Evolutionary conservation across 1,284 basidiomycete genomes (phyloP), one percentile per base, ranked within the genome.

Genomic region (Erythrobasidium hasegawianum): DNA sequence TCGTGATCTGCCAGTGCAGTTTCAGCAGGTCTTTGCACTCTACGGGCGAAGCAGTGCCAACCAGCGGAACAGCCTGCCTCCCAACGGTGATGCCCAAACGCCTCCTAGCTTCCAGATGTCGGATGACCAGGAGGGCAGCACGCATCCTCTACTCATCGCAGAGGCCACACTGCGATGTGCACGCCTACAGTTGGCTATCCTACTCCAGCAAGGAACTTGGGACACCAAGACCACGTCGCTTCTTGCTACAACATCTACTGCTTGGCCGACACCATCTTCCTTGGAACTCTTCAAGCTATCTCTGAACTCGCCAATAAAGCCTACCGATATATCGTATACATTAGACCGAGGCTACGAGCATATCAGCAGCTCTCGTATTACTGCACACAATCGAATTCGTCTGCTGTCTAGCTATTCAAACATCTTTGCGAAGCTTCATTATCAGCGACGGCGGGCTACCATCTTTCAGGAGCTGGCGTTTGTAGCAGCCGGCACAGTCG

Each of bases 371-470:
- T 11, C 33, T 11, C 45, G 39, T 16, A 20, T 67, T 10, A 27
- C 33, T 5, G 16, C 38, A 9, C 13, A 45, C 18, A 59, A 57
- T 43, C 85, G 90, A 33, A 82, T 95, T 33, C 79, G 82, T 10
- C 78, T 87, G 10, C 79, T 91, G 45, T 84, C 87, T 69, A 82
- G 83, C 41, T 83, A 87, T 47, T 87, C 87, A 0, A 85, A 84
- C 69, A 78, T 90, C 54, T 92, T 88, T 75, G 82, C 86, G 10
- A 86, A 84, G 71, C 76, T 96, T 1, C 89, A 88, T 8, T 88
- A 90, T 76, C 83, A 81, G 59, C 82, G 93, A 56, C 94, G 93
- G 76, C 91, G 94, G 77, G 87, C 86, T 0, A 88, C 88, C 71
- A 80, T 90, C 33, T 81, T 91, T n/a, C 81, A 93, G 14, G 90